Conservation (phyloP, 768 basidiomycete species). For the Boletus pseudopeckii region DNA sequence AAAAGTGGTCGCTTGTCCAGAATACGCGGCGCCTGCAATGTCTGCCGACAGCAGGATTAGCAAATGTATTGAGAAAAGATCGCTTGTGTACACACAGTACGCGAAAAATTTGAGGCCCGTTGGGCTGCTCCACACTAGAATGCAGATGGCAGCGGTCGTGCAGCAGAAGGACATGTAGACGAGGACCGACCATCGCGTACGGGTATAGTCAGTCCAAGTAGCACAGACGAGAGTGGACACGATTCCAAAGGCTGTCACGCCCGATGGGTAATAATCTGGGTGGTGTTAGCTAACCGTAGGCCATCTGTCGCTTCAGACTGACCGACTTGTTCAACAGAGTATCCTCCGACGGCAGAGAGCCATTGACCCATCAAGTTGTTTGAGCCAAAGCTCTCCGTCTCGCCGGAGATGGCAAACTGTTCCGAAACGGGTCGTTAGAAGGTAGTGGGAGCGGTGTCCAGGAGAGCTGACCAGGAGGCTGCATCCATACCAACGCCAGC, state of each 20-base stretch:
- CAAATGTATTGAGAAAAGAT: not conserved
- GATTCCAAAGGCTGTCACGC: conserved; percentile 63
- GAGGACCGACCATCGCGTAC: conserved; percentile 59
- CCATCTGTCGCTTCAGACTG: conserved; percentile 5
- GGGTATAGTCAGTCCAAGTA: conserved; percentile 58
- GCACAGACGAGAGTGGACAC: conserved; percentile 60
- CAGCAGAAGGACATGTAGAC: conserved; percentile 59
- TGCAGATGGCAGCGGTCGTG: conserved; percentile 51
- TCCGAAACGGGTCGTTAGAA: not conserved
- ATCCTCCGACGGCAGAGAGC: conserved; percentile 59
- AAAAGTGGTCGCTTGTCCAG: conserved; percentile 76
- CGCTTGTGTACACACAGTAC: conserved; percentile 48
- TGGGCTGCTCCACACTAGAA: conserved; percentile 60
- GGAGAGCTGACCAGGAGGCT: conserved; percentile 50
- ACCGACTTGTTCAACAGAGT: conserved; percentile 62
- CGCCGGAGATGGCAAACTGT: conserved; percentile 65
- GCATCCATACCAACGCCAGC: conserved; percentile 69
- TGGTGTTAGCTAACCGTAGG: conserved; percentile 3
- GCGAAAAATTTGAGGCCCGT: conserved; percentile 70
- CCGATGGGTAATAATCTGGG: conserved; percentile 57
- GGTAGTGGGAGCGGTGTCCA: not conserved
- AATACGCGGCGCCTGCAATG: conserved; percentile 62
- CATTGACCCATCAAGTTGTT: conserved; percentile 76
- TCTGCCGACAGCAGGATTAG: conserved; percentile 30
- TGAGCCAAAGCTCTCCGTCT: conserved; percentile 65